These are phyloP conservation scores for Spinacia oleracea DNA, from an alignment of 179 eudicot genomes.

Conservation along the genomic window DNA sequence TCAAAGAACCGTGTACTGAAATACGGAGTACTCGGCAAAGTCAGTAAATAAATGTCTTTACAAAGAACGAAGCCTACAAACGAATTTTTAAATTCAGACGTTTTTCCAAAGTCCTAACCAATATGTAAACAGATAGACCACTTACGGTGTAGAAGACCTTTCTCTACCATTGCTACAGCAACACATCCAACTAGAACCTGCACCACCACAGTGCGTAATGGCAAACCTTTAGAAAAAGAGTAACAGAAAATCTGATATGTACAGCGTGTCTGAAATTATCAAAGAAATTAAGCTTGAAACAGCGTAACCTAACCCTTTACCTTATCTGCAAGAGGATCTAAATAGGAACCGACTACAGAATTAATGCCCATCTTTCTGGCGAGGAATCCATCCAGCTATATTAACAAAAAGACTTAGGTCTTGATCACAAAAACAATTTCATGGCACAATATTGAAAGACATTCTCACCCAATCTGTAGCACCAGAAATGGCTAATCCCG, in stretches of 20 bases:
- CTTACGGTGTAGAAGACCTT: slow-evolving; percentile 87
- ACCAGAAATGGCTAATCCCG: slow-evolving; percentile 80
- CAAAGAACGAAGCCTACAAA: not conserved
- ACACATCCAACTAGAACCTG: slow-evolving; percentile 94
- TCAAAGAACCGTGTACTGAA: not conserved
- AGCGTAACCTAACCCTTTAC: slow-evolving; percentile 41
- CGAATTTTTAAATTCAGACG: not conserved
- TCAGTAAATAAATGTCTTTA: not conserved
- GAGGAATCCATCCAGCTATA: slow-evolving; percentile 50
- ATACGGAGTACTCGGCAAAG: not conserved
- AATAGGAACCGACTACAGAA: slow-evolving; percentile 93
- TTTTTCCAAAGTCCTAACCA: not conserved
- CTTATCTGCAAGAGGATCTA: slow-evolving; percentile 99
- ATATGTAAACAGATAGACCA: slow-evolving; percentile 16
- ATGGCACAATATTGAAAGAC: not conserved
- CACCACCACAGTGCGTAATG: slow-evolving; percentile 11
- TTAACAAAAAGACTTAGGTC: slow-evolving; percentile 24
- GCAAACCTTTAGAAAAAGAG: not conserved
- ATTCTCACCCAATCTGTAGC: slow-evolving; percentile 89
- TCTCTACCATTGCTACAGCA: slow-evolving; percentile 91
- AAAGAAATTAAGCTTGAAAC: not conserved
- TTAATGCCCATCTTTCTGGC: slow-evolving; percentile 94
- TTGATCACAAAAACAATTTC: not conserved
- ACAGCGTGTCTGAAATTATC: not conserved
- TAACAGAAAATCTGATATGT: not conserved